A percentile compares a stretch with the other conserved stretches of the same genome.
These are phyloP conservation scores for Chloroidium sp. DNA, from an alignment of 163 green algal species.

Conservation along the genomic window DNA sequence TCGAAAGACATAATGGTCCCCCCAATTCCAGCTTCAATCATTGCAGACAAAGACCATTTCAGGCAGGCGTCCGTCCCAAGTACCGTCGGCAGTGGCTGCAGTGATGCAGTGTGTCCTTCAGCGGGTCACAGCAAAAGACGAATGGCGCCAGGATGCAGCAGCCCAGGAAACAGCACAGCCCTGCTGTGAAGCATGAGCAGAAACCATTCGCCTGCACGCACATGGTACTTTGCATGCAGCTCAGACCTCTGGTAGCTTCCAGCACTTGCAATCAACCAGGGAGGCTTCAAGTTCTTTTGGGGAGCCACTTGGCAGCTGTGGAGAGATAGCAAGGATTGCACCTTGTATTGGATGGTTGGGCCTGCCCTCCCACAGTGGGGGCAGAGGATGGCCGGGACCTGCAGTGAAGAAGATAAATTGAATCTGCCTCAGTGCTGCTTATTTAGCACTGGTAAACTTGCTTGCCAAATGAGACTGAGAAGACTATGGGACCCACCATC, in stretches of 20 bases:
- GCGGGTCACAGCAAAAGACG: slow-evolving; percentile 5
- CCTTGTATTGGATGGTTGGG: not conserved
- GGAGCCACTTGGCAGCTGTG: not conserved
- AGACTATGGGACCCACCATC: too few relatives aligned
- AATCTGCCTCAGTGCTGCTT: not conserved
- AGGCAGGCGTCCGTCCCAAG: not conserved
- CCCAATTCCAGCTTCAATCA: not conserved
- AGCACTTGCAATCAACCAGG: too few relatives aligned
- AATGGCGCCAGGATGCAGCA: slow-evolving; percentile 5
- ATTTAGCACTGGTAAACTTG: too few relatives aligned
- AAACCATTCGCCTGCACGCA: slow-evolving; percentile 9
- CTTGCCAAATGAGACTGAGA: too few relatives aligned
- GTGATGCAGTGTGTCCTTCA: slow-evolving; percentile 6
- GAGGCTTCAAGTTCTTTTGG: too few relatives aligned
- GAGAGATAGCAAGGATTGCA: not conserved
- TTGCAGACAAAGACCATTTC: not conserved
- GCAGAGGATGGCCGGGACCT: not conserved
- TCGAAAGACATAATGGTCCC: too few relatives aligned
- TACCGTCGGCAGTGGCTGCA: not conserved
- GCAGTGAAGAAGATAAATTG: not conserved
- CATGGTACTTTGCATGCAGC: too few relatives aligned
- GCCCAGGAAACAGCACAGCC: slow-evolving; percentile 2
- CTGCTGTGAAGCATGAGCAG: slow-evolving; percentile 11
- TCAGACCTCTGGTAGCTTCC: too few relatives aligned
- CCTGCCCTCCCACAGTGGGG: not conserved